phyloP scores from a whole-genome alignment of 257 asterid genomes.

The Petrea volubilis region DNA sequence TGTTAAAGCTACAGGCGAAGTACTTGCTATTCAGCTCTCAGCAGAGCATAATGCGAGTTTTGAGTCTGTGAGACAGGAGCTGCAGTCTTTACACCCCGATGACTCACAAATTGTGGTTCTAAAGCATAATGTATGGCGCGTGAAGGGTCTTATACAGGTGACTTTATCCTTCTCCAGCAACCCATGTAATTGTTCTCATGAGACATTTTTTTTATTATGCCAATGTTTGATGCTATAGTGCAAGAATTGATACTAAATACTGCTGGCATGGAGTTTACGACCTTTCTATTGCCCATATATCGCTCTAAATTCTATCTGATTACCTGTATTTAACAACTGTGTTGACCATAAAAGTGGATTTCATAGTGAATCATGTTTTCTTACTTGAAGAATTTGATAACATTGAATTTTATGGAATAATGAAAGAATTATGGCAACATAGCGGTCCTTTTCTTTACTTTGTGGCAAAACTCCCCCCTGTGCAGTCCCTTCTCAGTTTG shows the following conservation, averaged over 20 bases:
- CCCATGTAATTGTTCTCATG: background rate
- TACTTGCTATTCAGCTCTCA: slow-evolving; percentile 70
- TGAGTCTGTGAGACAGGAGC: slow-evolving; percentile 76
- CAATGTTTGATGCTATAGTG: slow-evolving; percentile 12
- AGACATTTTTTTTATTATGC: background rate
- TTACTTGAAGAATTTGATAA: background rate
- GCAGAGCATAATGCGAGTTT: slow-evolving; percentile 78
- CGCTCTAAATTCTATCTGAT: background rate
- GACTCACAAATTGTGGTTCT: slow-evolving; percentile 79
- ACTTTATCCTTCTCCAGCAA: slow-evolving; percentile 11
- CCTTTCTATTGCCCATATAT: background rate
- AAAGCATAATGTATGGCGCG: slow-evolving; percentile 89
- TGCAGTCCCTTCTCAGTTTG: background rate
- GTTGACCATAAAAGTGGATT: slow-evolving; percentile 1
- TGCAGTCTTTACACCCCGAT: slow-evolving; percentile 72
- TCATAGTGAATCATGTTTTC: background rate
- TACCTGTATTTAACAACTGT: background rate
- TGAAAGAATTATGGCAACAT: background rate
- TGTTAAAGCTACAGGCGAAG: slow-evolving; percentile 67
- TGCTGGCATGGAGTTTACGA: background rate
- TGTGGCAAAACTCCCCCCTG: slow-evolving; percentile 7
- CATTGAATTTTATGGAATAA: background rate
- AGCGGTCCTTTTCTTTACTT: background rate
- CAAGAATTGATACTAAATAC: background rate
- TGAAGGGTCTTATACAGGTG: slow-evolving; percentile 91